Conservation (phyloP, 306 rosid species). For the Glycyrrhiza uralensis region DNA sequence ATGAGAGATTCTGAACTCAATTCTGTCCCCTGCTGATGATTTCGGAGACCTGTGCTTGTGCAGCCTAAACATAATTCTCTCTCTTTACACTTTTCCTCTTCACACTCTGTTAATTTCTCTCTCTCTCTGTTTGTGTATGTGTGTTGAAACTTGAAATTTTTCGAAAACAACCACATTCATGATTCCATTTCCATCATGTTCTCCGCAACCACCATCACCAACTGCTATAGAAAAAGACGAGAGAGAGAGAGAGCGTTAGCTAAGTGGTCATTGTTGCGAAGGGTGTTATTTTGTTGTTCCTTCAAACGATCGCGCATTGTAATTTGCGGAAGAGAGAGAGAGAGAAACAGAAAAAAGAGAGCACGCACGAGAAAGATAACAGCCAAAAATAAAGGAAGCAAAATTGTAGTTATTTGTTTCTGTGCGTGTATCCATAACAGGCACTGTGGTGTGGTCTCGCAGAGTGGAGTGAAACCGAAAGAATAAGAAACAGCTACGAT, state of each 20-base stretch:
- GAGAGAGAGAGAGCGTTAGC: constrained; percentile 52
- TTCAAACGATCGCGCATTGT: constrained; percentile 41
- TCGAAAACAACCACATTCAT: constrained; percentile 21
- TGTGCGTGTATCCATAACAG: background rate
- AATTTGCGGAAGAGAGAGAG: constrained; percentile 26
- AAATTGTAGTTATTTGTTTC: background rate
- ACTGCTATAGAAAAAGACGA: constrained; percentile 41
- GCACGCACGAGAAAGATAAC: constrained; percentile 2
- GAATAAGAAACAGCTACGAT: constrained; percentile 28
- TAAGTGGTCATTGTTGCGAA: constrained; percentile 69
- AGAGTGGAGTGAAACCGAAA: constrained; percentile 13
- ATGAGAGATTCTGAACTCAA: constrained; percentile 60
- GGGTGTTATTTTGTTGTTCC: constrained; percentile 53
- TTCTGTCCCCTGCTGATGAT: constrained; percentile 50
- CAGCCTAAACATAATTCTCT: constrained; percentile 70
- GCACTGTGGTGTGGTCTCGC: background rate
- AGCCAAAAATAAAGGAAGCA: background rate
- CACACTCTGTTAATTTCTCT: background rate
- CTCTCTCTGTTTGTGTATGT: background rate
- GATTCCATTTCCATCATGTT: constrained; percentile 24
- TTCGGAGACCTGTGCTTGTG: constrained; percentile 56
- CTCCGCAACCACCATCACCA: constrained; percentile 57
- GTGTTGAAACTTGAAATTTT: no score
- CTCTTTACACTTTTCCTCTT: constrained; percentile 4
- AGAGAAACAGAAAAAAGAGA: background rate